phyloP scores from a whole-genome alignment of 2,329 filamentous ascomycete species.

The Beauveria bassiana region DNA sequence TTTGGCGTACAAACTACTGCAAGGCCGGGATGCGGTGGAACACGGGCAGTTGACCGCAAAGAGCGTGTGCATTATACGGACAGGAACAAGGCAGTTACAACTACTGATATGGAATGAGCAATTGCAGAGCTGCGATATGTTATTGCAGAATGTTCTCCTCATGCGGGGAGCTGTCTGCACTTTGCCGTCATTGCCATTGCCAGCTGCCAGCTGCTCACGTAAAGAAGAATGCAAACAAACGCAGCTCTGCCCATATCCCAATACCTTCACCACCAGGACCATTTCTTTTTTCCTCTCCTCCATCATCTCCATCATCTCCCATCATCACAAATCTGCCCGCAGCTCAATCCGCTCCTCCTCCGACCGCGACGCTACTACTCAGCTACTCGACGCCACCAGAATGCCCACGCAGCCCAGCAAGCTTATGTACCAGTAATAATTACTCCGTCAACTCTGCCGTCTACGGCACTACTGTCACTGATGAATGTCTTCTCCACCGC shows the following conservation, averaged over 20 bases:
- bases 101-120: neutral
- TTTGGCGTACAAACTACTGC: neutral
- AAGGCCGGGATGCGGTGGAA: neutral
- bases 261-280: neutral
- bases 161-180: neutral
- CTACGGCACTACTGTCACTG: too few species aligned
- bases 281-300: neutral
- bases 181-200: neutral
- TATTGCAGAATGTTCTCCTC: neutral
- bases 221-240: neutral
- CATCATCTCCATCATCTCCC: neutral
- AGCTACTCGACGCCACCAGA: constrained; percentile 3
- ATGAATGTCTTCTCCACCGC: neutral
- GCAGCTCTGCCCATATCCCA: neutral
- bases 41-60: neutral
- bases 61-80: neutral
- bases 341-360: neutral
- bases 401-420: neutral
- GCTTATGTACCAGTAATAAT: too few species aligned
- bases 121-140: neutral
- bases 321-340: neutral
- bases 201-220: neutral
- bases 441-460: too few species aligned
- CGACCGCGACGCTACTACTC: neutral
- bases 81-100: neutral